Conservation (phyloP, 176 grass and related monocot species). For the Raddia distichophylla region DNA sequence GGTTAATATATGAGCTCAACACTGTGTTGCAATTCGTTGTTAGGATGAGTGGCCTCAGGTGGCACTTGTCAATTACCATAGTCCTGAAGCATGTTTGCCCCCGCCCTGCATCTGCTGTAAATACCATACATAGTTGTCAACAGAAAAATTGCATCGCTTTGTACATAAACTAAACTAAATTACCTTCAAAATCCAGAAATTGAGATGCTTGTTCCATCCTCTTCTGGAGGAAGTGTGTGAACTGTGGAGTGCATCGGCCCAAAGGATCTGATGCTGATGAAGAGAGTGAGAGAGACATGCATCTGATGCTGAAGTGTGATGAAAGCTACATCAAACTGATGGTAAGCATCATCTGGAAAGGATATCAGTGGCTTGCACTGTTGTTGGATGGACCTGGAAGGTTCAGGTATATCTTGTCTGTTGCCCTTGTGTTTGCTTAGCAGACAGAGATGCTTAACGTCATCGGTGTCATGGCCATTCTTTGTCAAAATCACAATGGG, state of each 20-base stretch:
- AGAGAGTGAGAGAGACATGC: not conserved
- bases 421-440: not conserved
- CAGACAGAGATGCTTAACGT: not conserved
- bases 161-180: constrained; percentile 43
- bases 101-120: constrained; percentile 28
- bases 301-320: not conserved
- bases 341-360: not conserved
- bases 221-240: not conserved
- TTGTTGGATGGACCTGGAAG: not conserved
- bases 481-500: not conserved
- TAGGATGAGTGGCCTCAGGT: not conserved
- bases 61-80: not conserved
- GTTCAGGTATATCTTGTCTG: not conserved
- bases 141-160: constrained; percentile 30
- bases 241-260: too few relatives aligned
- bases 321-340: constrained; percentile 4
- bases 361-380: not conserved
- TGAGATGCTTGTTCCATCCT: not conserved
- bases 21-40: not conserved
- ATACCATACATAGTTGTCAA: constrained; percentile 8
- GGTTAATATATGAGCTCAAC: constrained; percentile 5
- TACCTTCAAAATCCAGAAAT: constrained; percentile 20
- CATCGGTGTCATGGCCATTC: not conserved
- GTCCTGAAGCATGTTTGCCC: constrained; percentile 19
- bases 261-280: not conserved